Evolutionary conservation across 768 basidiomycete species (phyloP).

Genomic region (Pleurotus sapidus): DNA sequence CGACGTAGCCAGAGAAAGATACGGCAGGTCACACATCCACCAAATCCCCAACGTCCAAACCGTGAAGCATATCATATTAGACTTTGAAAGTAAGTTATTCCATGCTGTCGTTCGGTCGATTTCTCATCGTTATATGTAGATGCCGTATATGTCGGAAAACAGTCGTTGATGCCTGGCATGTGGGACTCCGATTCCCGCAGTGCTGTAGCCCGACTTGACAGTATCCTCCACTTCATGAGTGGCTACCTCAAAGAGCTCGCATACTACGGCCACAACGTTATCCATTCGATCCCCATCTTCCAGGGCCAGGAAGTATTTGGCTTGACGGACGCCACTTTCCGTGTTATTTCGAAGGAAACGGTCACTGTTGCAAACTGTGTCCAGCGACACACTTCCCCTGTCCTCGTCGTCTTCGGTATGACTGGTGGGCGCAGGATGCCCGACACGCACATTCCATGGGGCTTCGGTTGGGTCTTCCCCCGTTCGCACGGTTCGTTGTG

Average conservation of each 20-base stretch:
- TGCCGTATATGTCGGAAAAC: slow-evolving; percentile 13
- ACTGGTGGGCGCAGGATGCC: slow-evolving; percentile 1
- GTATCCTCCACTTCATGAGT: not conserved
- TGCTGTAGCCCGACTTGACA: not conserved
- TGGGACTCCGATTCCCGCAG: slow-evolving; percentile 9
- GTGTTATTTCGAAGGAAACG: slow-evolving; percentile 2
- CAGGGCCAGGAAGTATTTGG: not conserved
- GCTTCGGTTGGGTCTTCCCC: slow-evolving; percentile 7
- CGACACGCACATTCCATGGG: slow-evolving; percentile 7
- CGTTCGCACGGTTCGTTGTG: slow-evolving; percentile 13
- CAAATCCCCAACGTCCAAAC: not conserved
- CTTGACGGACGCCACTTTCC: not conserved
- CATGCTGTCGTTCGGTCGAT: no score
- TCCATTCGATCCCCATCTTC: not conserved
- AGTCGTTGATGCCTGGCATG: slow-evolving; percentile 12
- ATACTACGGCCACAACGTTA: not conserved
- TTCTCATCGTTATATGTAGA: not conserved
- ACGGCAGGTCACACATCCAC: not conserved
- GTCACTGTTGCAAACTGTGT: not conserved
- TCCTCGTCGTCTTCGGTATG: slow-evolving; percentile 1
- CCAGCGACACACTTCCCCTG: not conserved
- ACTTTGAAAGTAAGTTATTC: slow-evolving; percentile 12
- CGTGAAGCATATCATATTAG: slow-evolving; percentile 12
- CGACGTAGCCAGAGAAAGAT: not conserved
- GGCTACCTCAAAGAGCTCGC: not conserved